These are phyloP conservation scores for Colletotrichum tropicale DNA, from an alignment of 2,329 filamentous ascomycete genomes.

Conservation along the genomic window DNA sequence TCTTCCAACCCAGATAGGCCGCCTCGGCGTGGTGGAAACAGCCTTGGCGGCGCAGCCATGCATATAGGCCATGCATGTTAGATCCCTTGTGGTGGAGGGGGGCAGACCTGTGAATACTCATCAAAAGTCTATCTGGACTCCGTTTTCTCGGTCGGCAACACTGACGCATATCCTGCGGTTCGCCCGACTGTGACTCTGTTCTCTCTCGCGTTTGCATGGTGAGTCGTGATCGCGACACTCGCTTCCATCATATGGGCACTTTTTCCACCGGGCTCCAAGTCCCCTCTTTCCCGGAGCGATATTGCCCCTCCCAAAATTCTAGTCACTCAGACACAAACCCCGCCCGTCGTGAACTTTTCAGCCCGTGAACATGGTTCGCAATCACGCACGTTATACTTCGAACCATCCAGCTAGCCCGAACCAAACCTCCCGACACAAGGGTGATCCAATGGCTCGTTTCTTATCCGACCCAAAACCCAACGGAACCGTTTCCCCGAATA, in stretches of 20 bases:
- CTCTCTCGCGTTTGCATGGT: background rate
- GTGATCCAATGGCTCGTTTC: background rate
- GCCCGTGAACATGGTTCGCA: background rate
- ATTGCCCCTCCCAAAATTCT: background rate
- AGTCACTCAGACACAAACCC: background rate
- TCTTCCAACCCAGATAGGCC: background rate
- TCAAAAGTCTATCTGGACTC: constrained; percentile 9
- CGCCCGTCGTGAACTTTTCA: background rate
- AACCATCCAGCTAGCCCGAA: background rate
- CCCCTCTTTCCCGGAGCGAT: background rate
- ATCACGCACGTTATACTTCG: background rate
- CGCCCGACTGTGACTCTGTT: background rate
- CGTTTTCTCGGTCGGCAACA: background rate
- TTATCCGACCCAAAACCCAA: background rate
- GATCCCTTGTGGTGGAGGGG: background rate
- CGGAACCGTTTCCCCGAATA: background rate
- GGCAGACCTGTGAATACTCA: background rate
- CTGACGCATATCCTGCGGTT: background rate
- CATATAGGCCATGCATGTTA: background rate
- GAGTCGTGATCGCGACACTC: background rate
- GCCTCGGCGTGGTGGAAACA: background rate
- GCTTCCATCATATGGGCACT: background rate
- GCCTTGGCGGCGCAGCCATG: background rate
- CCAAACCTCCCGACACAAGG: background rate
- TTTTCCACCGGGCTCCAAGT: background rate